A percentile compares a stretch with the other conserved stretches of the same genome.
Conservation (phyloP, 2,329 filamentous ascomycete genomes). For the Thielaviopsis musarum region DNA sequence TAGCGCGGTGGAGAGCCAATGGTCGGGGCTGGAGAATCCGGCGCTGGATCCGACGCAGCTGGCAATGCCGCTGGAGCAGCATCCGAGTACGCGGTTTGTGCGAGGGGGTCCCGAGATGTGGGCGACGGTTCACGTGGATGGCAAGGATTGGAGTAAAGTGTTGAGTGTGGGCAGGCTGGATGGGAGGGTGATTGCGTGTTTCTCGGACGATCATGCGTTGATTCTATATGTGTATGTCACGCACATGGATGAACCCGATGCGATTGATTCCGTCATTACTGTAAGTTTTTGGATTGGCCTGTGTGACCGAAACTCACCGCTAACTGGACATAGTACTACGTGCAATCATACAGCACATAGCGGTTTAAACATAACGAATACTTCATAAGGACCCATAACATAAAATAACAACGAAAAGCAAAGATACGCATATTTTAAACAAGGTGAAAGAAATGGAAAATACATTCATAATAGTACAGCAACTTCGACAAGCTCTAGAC, state of each 20-base stretch:
- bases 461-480: neutral
- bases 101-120: constrained; percentile 64
- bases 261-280: constrained; percentile 60
- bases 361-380: neutral
- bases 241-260: constrained; percentile 46
- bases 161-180: constrained; percentile 80
- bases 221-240: constrained; percentile 72
- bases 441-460: neutral
- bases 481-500: neutral
- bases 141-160: constrained; percentile 87
- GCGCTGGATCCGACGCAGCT: constrained; percentile 67
- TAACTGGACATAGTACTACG: constrained; percentile 22
- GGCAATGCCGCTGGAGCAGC: constrained; percentile 53
- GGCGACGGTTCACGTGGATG: constrained; percentile 82
- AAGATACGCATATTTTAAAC: too few species aligned
- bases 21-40: constrained; percentile 75
- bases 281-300: constrained; percentile 27
- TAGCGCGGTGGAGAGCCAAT: constrained; percentile 69
- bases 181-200: constrained; percentile 83
- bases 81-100: constrained; percentile 67
- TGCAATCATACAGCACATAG: constrained; percentile 25
- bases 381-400: neutral
- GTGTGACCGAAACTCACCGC: neutral
- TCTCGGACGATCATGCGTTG: constrained; percentile 62
- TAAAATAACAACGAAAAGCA: neutral